phyloP scores from a whole-genome alignment of 257 asterid genomes.

The Nicotiana paniculata region DNA sequence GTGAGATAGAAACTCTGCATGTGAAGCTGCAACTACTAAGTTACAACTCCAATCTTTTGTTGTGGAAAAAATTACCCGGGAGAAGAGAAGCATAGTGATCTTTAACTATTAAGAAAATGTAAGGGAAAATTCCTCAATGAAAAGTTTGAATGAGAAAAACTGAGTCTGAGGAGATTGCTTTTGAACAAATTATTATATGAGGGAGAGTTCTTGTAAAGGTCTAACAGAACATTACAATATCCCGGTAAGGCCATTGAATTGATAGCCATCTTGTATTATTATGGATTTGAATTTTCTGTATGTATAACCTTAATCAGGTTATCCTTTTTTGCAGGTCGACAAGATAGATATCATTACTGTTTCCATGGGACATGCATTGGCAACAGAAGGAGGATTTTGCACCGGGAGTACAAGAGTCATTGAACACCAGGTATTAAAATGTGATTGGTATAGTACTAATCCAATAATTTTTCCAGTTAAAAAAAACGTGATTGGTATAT shows the following conservation, averaged over 20 bases:
- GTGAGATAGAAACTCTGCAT: no score
- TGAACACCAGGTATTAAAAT: conserved; percentile 75
- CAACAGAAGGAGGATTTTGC: conserved; percentile 98
- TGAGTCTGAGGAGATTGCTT: no score
- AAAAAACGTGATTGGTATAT: no score
- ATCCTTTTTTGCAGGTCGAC: conserved; percentile 47
- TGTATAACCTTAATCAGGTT: background rate
- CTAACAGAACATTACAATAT: conserved; percentile 69
- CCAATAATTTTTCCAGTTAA: no score
- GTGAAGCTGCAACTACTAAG: no score
- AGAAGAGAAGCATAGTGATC: no score
- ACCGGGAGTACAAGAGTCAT: conserved; percentile 87
- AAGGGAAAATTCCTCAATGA: no score
- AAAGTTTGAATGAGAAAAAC: no score
- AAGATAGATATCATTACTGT: conserved; percentile 87
- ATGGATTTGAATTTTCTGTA: conserved; percentile 14
- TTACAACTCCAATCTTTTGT: no score
- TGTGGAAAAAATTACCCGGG: no score
- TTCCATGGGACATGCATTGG: conserved; percentile 95
- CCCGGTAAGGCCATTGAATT: conserved; percentile 43
- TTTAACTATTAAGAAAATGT: no score
- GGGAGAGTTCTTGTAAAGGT: conserved; percentile 67
- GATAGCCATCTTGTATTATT: conserved; percentile 7
- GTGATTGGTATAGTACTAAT: background rate
- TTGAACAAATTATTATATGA: no score